Base-by-base conservation (phyloP, 345 rosid genomes). In the Eucalyptus sideroxylon region DNA sequence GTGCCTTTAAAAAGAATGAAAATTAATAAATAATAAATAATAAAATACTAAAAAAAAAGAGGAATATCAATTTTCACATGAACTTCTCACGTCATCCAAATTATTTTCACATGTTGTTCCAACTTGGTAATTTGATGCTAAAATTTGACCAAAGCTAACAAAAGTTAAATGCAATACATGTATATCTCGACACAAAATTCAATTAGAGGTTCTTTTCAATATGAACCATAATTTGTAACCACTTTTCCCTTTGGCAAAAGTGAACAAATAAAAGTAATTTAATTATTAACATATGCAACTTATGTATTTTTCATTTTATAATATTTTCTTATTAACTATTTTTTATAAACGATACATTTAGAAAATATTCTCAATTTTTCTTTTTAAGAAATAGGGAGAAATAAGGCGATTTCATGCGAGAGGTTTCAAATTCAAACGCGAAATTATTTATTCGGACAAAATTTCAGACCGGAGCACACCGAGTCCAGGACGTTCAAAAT, bases 41-140 rank as follows among this genome's bases (percentile, higher is more conserved):
- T 30, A 62, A 62, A 60, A n/a, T 15, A 65, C 77, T 6, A 17
- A 7, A 16, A 16, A 65, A 65, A 6, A 0, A 65, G 77, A n/a
- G 37, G 8, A 16, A 7, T 15, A 65, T n/a, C 6, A 65, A n/a
- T 65, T n/a, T 65, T 16, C 6, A n/a, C 10, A 3, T 30, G 37
- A 0, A 65, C 10, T 65, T n/a, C 3, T 16, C 9, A n/a, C 0
- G 77, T 65, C 21, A n/a, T 65, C 4, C 8, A 8, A 65, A 2
- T 65, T 65, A 65, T 15, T 15, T 0, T 16, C 3, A n/a, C 4
- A 9, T 0, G 2, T n/a, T 8, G 2, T n/a, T 15, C 21, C 3
- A n/a, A 8, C 21, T 2, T 5, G 9, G 5, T 65, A 7, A 65
- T 65, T n/a, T 65, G 0, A 65, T 2, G 10, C 3, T n/a, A n/a